These are phyloP conservation scores for Microdochium bolleyi DNA, from an alignment of 2,329 filamentous ascomycete species.

Conservation along the genomic window DNA sequence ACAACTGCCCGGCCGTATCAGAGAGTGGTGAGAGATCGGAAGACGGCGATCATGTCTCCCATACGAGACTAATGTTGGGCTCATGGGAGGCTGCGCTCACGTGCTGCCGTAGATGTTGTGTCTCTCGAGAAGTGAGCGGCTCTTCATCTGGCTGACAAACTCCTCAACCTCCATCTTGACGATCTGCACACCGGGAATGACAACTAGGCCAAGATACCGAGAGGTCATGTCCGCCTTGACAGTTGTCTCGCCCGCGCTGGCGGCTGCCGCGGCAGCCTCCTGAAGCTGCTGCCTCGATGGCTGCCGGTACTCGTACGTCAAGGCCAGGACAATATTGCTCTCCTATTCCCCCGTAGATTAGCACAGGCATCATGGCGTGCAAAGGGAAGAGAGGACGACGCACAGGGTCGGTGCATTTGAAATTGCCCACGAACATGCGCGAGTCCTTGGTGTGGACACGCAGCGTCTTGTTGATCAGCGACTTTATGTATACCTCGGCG, in stretches of 20 bases:
- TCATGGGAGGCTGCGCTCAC: background rate
- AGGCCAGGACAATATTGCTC: constrained; percentile 76
- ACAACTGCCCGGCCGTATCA: too few relatives aligned
- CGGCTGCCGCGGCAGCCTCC: constrained; percentile 23
- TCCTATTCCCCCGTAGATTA: constrained; percentile 49
- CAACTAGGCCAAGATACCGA: constrained; percentile 80
- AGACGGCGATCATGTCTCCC: too few relatives aligned
- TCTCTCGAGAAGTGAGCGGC: constrained; percentile 14
- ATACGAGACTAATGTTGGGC: too few relatives aligned
- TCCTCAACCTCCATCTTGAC: constrained; percentile 84
- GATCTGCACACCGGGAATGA: constrained; percentile 81
- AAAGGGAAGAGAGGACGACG: constrained; percentile 16
- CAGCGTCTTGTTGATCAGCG: constrained; percentile 70
- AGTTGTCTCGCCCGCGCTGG: constrained; percentile 25
- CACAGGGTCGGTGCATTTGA: constrained; percentile 94
- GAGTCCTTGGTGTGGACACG: constrained; percentile 74
- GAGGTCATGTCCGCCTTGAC: constrained; percentile 68
- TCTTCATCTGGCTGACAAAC: constrained; percentile 46
- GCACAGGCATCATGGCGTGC: constrained; percentile 1
- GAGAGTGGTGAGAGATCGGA: too few relatives aligned
- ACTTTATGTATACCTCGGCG: constrained; percentile 48
- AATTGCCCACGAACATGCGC: constrained; percentile 80
- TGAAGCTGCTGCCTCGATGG: constrained; percentile 46
- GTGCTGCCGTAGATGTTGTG: constrained; percentile 9
- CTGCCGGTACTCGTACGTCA: constrained; percentile 83